Evolutionary conservation across 2,329 filamentous ascomycete species (phyloP).

Genomic region (Xylaria sp.): DNA sequence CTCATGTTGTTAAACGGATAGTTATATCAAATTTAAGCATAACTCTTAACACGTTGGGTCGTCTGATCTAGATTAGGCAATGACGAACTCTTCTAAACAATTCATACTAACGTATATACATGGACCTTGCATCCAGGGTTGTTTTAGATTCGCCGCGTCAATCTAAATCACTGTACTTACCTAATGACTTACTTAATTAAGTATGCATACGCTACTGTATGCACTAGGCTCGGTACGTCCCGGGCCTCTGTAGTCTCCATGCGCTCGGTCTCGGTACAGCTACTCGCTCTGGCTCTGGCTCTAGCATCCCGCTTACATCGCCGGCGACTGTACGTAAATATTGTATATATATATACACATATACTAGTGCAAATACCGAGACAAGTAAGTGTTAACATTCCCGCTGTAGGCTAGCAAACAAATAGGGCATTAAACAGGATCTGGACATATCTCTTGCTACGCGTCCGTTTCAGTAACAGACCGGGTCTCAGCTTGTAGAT

Average conservation of each 20-base stretch:
- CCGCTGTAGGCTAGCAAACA: neutral
- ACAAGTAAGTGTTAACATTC: neutral
- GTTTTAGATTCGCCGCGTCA: neutral
- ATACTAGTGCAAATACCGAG: neutral
- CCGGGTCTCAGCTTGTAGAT: conserved; percentile 58
- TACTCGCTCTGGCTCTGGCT: neutral
- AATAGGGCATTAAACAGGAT: conserved; percentile 42
- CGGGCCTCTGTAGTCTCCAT: neutral
- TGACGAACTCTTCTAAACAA: neutral
- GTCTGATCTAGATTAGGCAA: neutral
- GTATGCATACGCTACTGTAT: neutral
- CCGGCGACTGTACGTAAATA: neutral
- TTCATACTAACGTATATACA: too few species aligned
- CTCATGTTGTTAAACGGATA: too few species aligned
- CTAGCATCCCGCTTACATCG: neutral
- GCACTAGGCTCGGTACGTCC: conserved; percentile 4
- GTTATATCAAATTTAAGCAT: too few species aligned
- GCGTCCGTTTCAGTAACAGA: conserved; percentile 55
- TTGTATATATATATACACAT: neutral
- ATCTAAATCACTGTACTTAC: too few species aligned
- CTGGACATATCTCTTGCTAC: conserved; percentile 34
- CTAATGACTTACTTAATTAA: too few species aligned
- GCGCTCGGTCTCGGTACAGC: neutral
- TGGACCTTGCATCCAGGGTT: neutral
- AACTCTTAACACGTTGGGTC: neutral